Percentiles rank a stretch among this genome's conserved stretches.
phyloP scores from a whole-genome alignment of 2,329 filamentous ascomycete genomes.

The Fusarium graminum region DNA sequence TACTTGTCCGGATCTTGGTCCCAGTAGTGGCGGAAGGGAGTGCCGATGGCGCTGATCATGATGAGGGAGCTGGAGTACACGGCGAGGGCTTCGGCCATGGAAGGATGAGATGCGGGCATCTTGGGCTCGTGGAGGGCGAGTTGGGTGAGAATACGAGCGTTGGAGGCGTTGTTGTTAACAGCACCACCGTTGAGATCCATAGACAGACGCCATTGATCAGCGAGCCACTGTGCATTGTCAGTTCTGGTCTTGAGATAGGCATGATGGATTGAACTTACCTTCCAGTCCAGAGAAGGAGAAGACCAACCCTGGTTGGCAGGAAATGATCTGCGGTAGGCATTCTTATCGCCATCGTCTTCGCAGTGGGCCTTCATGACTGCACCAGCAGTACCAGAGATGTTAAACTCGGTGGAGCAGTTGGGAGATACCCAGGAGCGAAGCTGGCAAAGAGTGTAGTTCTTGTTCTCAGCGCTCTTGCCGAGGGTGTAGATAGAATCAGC shows the following conservation, averaged over 20 bases:
- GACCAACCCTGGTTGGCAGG: constrained; percentile 50
- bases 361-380: constrained; percentile 72
- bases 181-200: constrained; percentile 69
- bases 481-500: constrained; percentile 75
- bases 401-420: constrained; percentile 74
- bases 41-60: constrained; percentile 68
- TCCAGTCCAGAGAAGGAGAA: constrained; percentile 63
- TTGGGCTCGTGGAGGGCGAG: constrained; percentile 58
- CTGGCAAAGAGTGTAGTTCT: constrained; percentile 75
- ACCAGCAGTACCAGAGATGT: constrained; percentile 68
- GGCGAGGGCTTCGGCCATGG: constrained; percentile 79
- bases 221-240: constrained; percentile 58
- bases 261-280: constrained; percentile 41
- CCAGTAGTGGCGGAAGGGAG: constrained; percentile 73
- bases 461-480: constrained; percentile 58
- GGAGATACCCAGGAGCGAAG: constrained; percentile 73
- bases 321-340: constrained; percentile 67
- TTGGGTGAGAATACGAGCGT: constrained; percentile 68
- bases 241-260: neutral
- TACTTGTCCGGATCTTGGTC: constrained; percentile 51
- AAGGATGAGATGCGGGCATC: constrained; percentile 69
- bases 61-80: constrained; percentile 77
- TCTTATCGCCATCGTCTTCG: constrained; percentile 64
- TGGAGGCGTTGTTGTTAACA: constrained; percentile 68
- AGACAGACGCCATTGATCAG: constrained; percentile 65